phyloP scores from a whole-genome alignment of 1,284 basidiomycete genomes.

The Apiotrichum porosum region DNA sequence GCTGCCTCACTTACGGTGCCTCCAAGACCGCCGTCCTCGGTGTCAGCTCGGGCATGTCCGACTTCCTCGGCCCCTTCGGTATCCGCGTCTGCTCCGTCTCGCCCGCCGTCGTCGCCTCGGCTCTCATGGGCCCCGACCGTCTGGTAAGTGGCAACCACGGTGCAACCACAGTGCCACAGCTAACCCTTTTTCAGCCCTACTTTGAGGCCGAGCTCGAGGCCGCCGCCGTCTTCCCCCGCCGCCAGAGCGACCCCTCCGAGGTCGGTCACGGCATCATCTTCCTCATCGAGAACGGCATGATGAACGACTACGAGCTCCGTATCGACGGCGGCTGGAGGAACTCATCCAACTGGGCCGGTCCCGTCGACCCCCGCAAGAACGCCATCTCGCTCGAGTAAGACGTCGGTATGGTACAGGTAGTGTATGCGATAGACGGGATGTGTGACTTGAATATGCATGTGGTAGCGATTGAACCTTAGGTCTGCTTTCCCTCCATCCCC shows the following conservation, averaged over 20 bases:
- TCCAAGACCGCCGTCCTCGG: constrained; percentile 28
- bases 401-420: too few species aligned
- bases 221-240: constrained; percentile 20
- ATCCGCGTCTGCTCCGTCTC: constrained; percentile 32
- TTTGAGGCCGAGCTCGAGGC: constrained; percentile 19
- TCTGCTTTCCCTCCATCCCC: too few species aligned
- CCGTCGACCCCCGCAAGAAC: constrained; percentile 14
- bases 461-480: too few species aligned
- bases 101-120: constrained; percentile 32
- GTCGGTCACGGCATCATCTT: constrained; percentile 21
- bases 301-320: constrained; percentile 29
- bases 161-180: not conserved
- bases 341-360: constrained; percentile 19
- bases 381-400: constrained; percentile 15
- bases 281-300: constrained; percentile 33
- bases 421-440: too few species aligned
- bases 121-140: constrained; percentile 22
- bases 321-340: constrained; percentile 24
- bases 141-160: constrained; percentile 6
- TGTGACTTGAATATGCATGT: too few species aligned
- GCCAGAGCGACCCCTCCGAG: constrained; percentile 19
- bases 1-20: constrained; percentile 30
- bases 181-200: constrained; percentile 13
- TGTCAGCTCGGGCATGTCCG: constrained; percentile 19
- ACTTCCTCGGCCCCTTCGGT: constrained; percentile 29